Base-by-base conservation (phyloP, 1,139 yeast genomes). In the Pichia sp. region DNA sequence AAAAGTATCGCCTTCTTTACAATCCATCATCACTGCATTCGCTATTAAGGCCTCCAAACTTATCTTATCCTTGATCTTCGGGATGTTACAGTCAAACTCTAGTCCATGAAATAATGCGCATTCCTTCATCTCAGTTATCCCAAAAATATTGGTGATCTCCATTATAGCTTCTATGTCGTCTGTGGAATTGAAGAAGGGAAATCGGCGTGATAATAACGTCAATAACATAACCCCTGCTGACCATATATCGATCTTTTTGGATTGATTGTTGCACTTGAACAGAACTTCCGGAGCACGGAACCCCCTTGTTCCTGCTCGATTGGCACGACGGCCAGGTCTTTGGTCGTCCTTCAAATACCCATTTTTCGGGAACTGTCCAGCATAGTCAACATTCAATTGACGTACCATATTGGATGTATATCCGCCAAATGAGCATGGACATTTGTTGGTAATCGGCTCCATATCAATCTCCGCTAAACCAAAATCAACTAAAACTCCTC, bases 291-390 rank as follows among this genome's bases (percentile, higher is more conserved):
- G 97, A 0, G 98, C 97, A 61, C 98, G 78, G 67, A 90, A 90
- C 0, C 98, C 98, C 63, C 99, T 79, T 0, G 99, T 95, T 2
- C 99, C 99, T 0, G 99, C 99, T 64, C 99, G 82, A 67, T 93
- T 93, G 1, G 98, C 98, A 57, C 99, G 78, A 65, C 96, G 79
- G 1, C 95, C 90, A 1, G 96, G 90, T 59, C 98, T 75, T 56
- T 82, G 82, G 69, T 89, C 96, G 61, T 85, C 85, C 64, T 86
- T 87, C 6, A 90, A 87, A 64, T 86, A 87, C 4, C 95, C 95
- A 48, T 84, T 83, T 47, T 80, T 56, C 10, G 72, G 71, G 51
- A 64, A 60, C 8, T 10, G 61, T 58, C 50, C 40, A 15, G 40
- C 40, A 36, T 36, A 62, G 59, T 47, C 49, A 30, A 42, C 8